Evolutionary conservation across 352 stramenopile genomes (phyloP), one percentile per base, ranked within the genome.

Genomic region (Phytophthora fragariae): DNA sequence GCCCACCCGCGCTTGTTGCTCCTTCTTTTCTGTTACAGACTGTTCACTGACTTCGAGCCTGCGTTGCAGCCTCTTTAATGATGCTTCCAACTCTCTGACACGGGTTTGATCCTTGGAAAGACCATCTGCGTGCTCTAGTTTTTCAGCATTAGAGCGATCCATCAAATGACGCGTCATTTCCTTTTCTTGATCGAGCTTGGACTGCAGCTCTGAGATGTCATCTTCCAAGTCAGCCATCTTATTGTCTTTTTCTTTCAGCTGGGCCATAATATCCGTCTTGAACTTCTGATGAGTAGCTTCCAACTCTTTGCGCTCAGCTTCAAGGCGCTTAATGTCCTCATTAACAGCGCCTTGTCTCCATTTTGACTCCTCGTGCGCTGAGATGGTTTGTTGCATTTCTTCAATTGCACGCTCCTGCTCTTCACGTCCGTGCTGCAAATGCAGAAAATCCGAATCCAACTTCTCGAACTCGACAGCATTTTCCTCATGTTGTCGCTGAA

Each of bases 141-240:
- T 81, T 3, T 83, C 75, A 27, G 57, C 60, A 44, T 67, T 52
- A 33, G 70, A 66, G 39, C 79, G 69, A 10, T 85, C 78, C 70
- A 88, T 84, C 17, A 47, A 47, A 47, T 47, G 39, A 47, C 39
- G 39, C 14, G 39, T 47, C 39, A 47, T 47, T n/a, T 47, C 39
- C 39, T n/a, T 47, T 17, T 47, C 39, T 47, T 47, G 39, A 47
- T 47, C 39, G 12, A 47, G 14, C 49, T 89, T 83, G n/a, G 76
- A 79, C 59, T 92, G 84, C 12, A 94, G 63, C 46, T 92, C 83
- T 19, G 71, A 65, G 12, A 88, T 69, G n/a, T 89, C 76, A n/a
- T 89, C 77, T 63, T 88, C 71, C 24, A 91, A 68, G 11, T 85
- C 78, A 3, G 29, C 44, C 31, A 84, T 54, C 49, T 70, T 57